Conservation (phyloP, 768 basidiomycete species). For the Gelatoporia subvermispora region DNA sequence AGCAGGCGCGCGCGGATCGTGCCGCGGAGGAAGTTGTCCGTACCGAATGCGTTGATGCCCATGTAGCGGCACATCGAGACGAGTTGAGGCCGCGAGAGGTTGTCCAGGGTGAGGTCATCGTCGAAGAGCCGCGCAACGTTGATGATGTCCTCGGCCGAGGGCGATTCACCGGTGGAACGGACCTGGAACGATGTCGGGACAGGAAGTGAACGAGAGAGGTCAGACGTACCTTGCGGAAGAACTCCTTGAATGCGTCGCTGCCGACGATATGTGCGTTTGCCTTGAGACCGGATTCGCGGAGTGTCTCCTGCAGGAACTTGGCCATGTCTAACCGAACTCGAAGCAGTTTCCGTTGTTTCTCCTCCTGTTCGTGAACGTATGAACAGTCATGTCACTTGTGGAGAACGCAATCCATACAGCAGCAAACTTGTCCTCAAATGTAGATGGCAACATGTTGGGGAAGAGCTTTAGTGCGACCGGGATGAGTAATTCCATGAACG, state of each 20-base stretch:
- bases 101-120: constrained; percentile 96
- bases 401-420: constrained; percentile 70
- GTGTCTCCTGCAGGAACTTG: constrained; percentile 96
- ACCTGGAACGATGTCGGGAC: constrained; percentile 41
- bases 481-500: constrained; percentile 96
- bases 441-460: constrained; percentile 98
- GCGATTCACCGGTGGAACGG: constrained; percentile 91
- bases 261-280: constrained; percentile 92
- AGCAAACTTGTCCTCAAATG: constrained; percentile 95
- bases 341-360: constrained; percentile 93
- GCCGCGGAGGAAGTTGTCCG: constrained; percentile 95
- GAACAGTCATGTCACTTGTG: constrained; percentile 8
- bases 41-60: constrained; percentile 97
- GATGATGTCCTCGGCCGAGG: constrained; percentile 83
- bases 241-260: constrained; percentile 95
- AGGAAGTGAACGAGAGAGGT: background rate
- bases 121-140: constrained; percentile 96
- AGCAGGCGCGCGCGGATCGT: constrained; percentile 80
- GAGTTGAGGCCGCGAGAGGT: constrained; percentile 95
- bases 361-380: constrained; percentile 55
- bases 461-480: constrained; percentile 96
- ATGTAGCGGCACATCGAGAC: constrained; percentile 98
- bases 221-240: constrained; percentile 84
- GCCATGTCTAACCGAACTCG: constrained; percentile 97
- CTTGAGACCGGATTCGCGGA: constrained; percentile 90